These are phyloP conservation scores for Pinguiococcus pyrenoidosus DNA, from an alignment of 108 stramenopile species.

Conservation along the genomic window DNA sequence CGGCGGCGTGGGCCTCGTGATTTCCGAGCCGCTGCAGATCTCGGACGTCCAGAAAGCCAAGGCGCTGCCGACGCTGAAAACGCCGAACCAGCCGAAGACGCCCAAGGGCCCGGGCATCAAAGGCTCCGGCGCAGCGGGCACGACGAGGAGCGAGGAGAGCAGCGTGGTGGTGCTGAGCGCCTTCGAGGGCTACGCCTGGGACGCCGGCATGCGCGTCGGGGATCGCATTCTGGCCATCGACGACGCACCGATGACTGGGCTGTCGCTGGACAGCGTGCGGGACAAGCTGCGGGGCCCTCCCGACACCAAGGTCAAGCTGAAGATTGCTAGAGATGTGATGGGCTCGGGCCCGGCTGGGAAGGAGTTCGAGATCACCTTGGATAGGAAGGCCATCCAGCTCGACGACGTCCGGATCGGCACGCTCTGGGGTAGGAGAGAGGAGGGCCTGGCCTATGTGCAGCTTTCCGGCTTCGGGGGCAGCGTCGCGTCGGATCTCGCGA, in stretches of 20 bases:
- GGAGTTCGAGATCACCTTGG: too few relatives aligned
- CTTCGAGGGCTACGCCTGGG: conserved; percentile 77
- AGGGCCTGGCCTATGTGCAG: conserved; percentile 65
- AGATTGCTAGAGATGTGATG: conserved; percentile 31
- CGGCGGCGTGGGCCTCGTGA: conserved; percentile 86
- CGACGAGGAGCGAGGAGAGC: conserved; percentile 8
- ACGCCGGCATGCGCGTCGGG: conserved; percentile 63
- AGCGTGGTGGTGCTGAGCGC: conserved; percentile 73
- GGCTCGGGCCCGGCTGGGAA: too few relatives aligned
- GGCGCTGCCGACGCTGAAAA: neutral
- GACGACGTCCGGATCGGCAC: conserved; percentile 18
- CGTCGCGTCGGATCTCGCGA: conserved; percentile 63
- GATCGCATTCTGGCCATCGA: conserved; percentile 64
- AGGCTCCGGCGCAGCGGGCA: neutral
- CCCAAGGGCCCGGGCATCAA: neutral
- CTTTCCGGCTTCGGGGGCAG: conserved; percentile 70
- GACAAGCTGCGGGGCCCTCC: conserved; percentile 71
- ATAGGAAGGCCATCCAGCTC: too few relatives aligned
- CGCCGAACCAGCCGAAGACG: neutral
- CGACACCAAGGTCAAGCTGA: conserved; percentile 55
- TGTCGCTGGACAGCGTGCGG: conserved; percentile 64
- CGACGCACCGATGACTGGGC: conserved; percentile 37
- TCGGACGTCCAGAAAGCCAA: neutral
- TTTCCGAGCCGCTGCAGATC: conserved; percentile 52
- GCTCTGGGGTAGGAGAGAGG: conserved; percentile 2